These are phyloP conservation scores for Nannizziopsis barbatae DNA, from an alignment of 2,329 filamentous ascomycete species.

Conservation along the genomic window DNA sequence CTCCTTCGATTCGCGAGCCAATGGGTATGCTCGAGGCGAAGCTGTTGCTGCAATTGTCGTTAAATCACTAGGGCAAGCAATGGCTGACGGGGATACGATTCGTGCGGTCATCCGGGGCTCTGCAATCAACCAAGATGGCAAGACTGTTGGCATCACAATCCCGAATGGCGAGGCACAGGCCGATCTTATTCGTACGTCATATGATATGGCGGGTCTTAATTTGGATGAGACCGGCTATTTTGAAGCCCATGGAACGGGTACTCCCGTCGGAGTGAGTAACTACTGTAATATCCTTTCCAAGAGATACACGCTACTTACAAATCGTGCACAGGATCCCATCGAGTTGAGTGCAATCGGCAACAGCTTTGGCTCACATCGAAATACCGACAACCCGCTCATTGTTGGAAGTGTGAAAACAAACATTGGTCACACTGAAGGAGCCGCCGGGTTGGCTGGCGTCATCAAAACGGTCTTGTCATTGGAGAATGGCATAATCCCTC, in stretches of 20 bases:
- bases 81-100: constrained; percentile 33
- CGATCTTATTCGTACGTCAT: constrained; percentile 19
- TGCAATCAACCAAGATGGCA: constrained; percentile 34
- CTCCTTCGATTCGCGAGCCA: constrained; percentile 27
- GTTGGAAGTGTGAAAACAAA: constrained; percentile 24
- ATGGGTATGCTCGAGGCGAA: constrained; percentile 38
- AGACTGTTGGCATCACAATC: constrained; percentile 32
- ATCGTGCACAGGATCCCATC: constrained; percentile 6
- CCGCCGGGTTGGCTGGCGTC: constrained; percentile 21
- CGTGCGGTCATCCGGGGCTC: constrained; percentile 32
- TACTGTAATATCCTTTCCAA: background rate
- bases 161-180: constrained; percentile 26
- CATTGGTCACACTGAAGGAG: constrained; percentile 25
- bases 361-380: constrained; percentile 9
- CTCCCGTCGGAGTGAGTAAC: constrained; percentile 22
- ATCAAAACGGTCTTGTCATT: constrained; percentile 23
- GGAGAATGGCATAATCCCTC: constrained; percentile 20
- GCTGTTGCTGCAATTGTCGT: constrained; percentile 31
- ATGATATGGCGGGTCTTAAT: constrained; percentile 17
- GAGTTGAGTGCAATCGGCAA: constrained; percentile 15
- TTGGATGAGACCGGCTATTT: constrained; percentile 15
- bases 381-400: background rate
- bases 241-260: constrained; percentile 32
- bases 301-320: background rate
- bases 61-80: constrained; percentile 32